Conservation (phyloP, 495 filamentous ascomycete species). For the Aspergillus asperescens region DNA sequence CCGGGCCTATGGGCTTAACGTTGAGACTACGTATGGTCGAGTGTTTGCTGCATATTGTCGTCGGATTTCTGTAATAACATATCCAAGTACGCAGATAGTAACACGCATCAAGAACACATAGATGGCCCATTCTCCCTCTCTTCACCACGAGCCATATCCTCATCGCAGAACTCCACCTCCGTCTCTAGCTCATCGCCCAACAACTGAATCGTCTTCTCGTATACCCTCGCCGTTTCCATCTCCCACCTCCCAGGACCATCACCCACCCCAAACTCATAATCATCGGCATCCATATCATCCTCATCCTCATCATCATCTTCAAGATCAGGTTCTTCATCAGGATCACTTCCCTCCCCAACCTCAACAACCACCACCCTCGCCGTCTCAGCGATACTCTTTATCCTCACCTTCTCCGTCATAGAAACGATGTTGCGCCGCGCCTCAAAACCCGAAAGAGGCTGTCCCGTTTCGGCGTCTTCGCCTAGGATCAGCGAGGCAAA, state of each 20-base stretch:
- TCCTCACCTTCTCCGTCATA: conserved; percentile 73
- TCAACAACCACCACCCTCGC: conserved; percentile 63
- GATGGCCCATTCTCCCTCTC: background rate
- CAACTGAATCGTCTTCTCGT: conserved; percentile 70
- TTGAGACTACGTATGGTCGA: too few relatives aligned
- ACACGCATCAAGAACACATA: background rate
- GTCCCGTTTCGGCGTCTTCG: conserved; percentile 58
- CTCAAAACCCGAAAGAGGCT: conserved; percentile 61
- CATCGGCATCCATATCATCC: conserved; percentile 22
- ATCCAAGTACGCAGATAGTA: background rate
- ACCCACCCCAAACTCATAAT: conserved; percentile 20
- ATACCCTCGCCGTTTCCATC: conserved; percentile 70
- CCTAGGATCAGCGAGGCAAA: conserved; percentile 69
- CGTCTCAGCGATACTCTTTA: conserved; percentile 68
- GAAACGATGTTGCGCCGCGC: conserved; percentile 42
- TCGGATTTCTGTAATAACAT: too few relatives aligned
- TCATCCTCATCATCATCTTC: conserved; percentile 29
- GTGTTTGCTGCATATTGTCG: too few relatives aligned
- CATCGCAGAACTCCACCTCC: conserved; percentile 21
- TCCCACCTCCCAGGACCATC: conserved; percentile 38
- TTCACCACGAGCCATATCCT: conserved; percentile 15
- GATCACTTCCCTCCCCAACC: conserved; percentile 25
- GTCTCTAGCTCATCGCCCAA: conserved; percentile 56
- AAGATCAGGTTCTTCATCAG: conserved; percentile 22
- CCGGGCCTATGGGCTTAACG: too few relatives aligned